These are phyloP conservation scores for Immersiella caudata DNA, from an alignment of 495 filamentous ascomycete genomes.

Conservation along the genomic window DNA sequence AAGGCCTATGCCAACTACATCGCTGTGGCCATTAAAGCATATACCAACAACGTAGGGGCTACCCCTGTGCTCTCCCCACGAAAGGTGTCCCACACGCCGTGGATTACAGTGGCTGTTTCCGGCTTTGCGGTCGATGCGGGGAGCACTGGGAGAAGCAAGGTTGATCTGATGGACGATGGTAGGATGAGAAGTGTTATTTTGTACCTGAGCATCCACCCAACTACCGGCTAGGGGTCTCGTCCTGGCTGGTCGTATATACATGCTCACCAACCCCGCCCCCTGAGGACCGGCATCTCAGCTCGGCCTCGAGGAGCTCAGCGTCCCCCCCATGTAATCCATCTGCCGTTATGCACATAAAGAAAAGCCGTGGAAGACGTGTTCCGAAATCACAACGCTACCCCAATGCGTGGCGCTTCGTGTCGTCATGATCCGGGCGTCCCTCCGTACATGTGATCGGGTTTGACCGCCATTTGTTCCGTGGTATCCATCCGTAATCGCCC, in stretches of 20 bases:
- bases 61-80: no score
- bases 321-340: neutral
- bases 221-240: neutral
- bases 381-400: neutral
- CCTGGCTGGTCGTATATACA: neutral
- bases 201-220: neutral
- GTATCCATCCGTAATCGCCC: neutral
- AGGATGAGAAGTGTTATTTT: neutral
- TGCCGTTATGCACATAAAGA: neutral
- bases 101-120: no score
- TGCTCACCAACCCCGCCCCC: neutral
- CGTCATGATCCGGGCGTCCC: constrained; percentile 5
- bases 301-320: neutral
- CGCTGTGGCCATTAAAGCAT: no score
- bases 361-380: neutral
- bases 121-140: no score
- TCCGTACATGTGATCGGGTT: neutral
- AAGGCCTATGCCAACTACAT: no score
- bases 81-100: no score
- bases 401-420: constrained; percentile 9
- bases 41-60: no score
- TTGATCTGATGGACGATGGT: neutral
- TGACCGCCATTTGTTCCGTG: neutral
- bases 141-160: no score
- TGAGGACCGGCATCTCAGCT: constrained; percentile 9